Evolutionary conservation across 352 stramenopile species (phyloP).

Genomic region (Phytophthora agathidicida): DNA sequence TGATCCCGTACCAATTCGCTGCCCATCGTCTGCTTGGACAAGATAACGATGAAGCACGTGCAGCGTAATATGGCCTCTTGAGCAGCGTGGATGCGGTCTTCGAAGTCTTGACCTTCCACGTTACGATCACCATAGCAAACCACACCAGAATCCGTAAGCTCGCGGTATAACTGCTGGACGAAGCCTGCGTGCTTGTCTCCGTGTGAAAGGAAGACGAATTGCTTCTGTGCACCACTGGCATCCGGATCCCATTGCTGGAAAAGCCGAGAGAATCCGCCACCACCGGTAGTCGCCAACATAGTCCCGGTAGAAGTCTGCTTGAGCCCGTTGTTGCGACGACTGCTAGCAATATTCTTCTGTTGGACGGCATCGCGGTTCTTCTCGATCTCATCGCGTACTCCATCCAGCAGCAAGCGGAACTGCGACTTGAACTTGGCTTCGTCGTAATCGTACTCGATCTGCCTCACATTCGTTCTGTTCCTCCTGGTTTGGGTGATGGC

Average conservation of each 20-base stretch:
- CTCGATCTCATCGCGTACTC: slow-evolving; percentile 85
- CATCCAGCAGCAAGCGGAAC: slow-evolving; percentile 80
- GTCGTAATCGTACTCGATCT: slow-evolving; percentile 86
- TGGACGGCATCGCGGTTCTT: slow-evolving; percentile 61
- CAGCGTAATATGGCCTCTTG: slow-evolving; percentile 84
- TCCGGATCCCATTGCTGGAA: slow-evolving; percentile 69
- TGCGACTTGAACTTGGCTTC: slow-evolving; percentile 72
- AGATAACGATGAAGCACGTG: slow-evolving; percentile 76
- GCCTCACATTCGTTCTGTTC: slow-evolving; percentile 55
- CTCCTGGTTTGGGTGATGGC: slow-evolving; percentile 60
- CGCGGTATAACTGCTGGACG: slow-evolving; percentile 68
- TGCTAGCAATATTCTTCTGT: slow-evolving; percentile 49
- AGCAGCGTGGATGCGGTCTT: slow-evolving; percentile 75
- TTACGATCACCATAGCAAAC: slow-evolving; percentile 75
- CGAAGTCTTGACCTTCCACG: slow-evolving; percentile 63
- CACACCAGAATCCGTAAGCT: slow-evolving; percentile 58
- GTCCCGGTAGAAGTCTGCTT: slow-evolving; percentile 35
- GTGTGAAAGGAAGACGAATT: slow-evolving; percentile 83
- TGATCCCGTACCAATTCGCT: slow-evolving; percentile 85
- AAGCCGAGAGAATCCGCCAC: slow-evolving; percentile 52
- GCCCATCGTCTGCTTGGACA: slow-evolving; percentile 73
- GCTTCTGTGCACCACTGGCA: slow-evolving; percentile 31
- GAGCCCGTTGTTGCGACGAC: slow-evolving; percentile 27
- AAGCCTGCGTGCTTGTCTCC: slow-evolving; percentile 76
- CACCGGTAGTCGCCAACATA: slow-evolving; percentile 22